Percentiles rank a stretch among this genome's conserved stretches.
These are phyloP conservation scores for Lenwebbia sp. DNA, from an alignment of 345 rosid species.

Conservation along the genomic window DNA sequence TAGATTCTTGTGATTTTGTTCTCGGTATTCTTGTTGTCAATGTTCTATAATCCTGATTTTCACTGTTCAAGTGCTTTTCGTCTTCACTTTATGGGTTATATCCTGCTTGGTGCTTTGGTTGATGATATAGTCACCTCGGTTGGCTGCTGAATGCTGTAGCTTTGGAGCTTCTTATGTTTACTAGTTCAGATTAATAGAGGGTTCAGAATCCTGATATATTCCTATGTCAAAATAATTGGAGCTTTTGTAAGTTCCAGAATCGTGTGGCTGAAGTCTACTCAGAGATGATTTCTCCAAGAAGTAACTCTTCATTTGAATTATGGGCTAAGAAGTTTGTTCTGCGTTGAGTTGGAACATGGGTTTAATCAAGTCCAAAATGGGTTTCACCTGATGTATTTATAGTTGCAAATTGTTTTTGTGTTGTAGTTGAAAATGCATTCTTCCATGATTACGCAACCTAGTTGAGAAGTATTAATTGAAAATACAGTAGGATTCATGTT, in stretches of 20 bases:
- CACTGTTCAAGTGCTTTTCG: neutral
- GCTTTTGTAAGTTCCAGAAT: neutral
- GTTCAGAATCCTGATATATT: neutral
- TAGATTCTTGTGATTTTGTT: neutral
- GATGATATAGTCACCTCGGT: neutral
- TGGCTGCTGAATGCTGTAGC: neutral
- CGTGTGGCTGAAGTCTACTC: neutral
- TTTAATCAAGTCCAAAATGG: neutral
- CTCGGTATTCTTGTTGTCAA: too few species aligned
- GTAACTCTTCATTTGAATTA: neutral
- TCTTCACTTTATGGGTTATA: neutral
- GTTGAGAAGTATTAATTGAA: neutral
- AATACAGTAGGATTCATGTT: neutral
- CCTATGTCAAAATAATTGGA: neutral
- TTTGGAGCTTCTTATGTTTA: neutral
- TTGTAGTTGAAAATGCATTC: neutral
- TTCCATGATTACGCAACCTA: neutral
- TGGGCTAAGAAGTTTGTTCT: neutral
- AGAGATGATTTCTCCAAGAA: neutral
- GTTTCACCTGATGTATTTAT: neutral
- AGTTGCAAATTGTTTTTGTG: neutral
- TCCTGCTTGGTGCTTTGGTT: too few species aligned
- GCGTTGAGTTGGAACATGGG: neutral
- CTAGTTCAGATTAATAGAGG: neutral
- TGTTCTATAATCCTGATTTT: neutral